Evolutionary conservation across 1,284 basidiomycete genomes (phyloP).

Genomic region (Apiotrichum montevideense): DNA sequence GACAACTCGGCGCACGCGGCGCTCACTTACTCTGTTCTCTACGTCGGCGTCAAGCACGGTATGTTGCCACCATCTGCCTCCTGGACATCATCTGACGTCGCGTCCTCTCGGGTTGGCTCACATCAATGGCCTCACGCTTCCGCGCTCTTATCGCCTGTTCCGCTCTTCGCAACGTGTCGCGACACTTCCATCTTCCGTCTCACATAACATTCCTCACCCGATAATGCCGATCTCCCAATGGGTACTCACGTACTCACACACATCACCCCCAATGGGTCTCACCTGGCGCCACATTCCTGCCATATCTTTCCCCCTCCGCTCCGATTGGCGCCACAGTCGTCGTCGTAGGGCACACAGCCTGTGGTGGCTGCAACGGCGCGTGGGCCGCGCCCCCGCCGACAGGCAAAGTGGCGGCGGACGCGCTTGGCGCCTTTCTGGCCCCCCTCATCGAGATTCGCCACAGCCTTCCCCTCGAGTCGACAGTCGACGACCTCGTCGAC

Average conservation of each 20-base stretch:
- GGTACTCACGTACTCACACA: no score
- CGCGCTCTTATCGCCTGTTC: no score
- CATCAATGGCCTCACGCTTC: no score
- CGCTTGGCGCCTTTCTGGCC: conserved; percentile 64
- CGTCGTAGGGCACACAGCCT: conserved; percentile 72
- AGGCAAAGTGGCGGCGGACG: conserved; percentile 21
- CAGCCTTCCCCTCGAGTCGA: conserved; percentile 50
- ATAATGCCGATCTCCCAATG: no score
- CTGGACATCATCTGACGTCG: not conserved
- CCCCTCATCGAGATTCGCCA: conserved; percentile 60
- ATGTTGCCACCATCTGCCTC: conserved; percentile 3
- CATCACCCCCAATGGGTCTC: no score
- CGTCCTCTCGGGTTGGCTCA: not conserved
- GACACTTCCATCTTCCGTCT: no score
- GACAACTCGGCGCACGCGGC: conserved; percentile 58
- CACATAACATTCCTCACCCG: no score
- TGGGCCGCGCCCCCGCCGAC: conserved; percentile 40
- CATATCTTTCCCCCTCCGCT: no score
- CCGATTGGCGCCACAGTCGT: conserved; percentile 53
- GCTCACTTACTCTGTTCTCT: conserved; percentile 70
- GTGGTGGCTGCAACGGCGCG: conserved; percentile 66
- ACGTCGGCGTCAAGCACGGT: conserved; percentile 78
- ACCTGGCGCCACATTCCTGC: no score
- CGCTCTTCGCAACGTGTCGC: no score
- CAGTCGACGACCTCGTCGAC: conserved; percentile 58